Conservation (phyloP, 1,139 yeast genomes). For the Magnusiomyces clavatus region DNA sequence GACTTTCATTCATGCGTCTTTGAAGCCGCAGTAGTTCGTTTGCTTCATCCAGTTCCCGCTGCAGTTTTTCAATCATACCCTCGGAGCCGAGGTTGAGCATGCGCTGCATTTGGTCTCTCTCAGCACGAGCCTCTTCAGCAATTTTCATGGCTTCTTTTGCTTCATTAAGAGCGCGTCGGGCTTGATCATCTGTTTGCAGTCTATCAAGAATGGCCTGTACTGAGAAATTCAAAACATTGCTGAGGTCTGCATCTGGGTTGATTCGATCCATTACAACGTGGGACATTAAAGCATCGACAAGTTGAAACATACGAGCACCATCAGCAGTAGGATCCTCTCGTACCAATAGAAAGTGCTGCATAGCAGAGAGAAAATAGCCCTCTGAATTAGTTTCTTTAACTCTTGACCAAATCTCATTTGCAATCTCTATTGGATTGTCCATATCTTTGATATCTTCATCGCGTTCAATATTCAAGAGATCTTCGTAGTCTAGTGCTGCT, state of each 20-base stretch:
- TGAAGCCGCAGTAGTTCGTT: constrained; percentile 60
- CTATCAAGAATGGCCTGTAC: constrained; percentile 70
- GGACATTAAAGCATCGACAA: constrained; percentile 77
- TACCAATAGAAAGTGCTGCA: constrained; percentile 71
- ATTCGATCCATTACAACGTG: constrained; percentile 57
- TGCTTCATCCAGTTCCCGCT: constrained; percentile 65
- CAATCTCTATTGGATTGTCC: constrained; percentile 64
- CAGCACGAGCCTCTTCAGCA: constrained; percentile 78
- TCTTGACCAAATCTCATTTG: constrained; percentile 42
- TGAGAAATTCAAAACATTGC: constrained; percentile 73
- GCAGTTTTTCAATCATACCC: constrained; percentile 67
- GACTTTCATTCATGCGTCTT: constrained; percentile 56
- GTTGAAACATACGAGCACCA: constrained; percentile 63
- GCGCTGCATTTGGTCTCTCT: constrained; percentile 67
- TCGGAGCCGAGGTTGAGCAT: constrained; percentile 77
- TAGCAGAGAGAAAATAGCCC: constrained; percentile 62
- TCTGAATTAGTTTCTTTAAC: constrained; percentile 64
- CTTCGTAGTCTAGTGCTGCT: constrained; percentile 65
- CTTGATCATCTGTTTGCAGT: constrained; percentile 87
- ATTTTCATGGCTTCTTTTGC: constrained; percentile 57
- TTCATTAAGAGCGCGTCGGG: constrained; percentile 68
- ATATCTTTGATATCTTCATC: constrained; percentile 41
- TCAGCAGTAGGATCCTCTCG: constrained; percentile 43
- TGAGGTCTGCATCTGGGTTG: constrained; percentile 51
- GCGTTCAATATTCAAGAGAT: constrained; percentile 51